A percentile compares a stretch with the other conserved stretches of the same genome.
phyloP scores from a whole-genome alignment of 192 early-diverging fungal species.

The Backusella mclennaniae region DNA sequence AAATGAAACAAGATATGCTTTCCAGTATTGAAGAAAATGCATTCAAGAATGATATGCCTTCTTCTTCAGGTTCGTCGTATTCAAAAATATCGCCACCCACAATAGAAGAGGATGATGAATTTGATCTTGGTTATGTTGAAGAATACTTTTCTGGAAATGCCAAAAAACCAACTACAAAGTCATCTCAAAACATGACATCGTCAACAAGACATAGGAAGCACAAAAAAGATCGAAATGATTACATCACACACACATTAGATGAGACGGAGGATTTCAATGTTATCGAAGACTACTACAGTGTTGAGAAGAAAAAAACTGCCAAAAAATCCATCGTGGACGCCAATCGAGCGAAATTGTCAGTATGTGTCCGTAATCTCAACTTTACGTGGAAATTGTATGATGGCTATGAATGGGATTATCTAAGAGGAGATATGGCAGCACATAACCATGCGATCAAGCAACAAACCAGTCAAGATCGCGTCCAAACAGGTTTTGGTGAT shows the following conservation, averaged over 20 bases:
- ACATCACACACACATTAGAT: conserved; percentile 37
- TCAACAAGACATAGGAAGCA: conserved; percentile 23
- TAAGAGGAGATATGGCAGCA: conserved; percentile 13
- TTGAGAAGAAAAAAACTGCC: conserved; percentile 32
- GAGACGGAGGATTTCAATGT: conserved; percentile 31
- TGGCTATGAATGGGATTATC: conserved; percentile 65
- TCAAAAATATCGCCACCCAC: not conserved
- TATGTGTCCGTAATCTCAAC: conserved; percentile 60
- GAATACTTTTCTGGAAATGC: conserved; percentile 41
- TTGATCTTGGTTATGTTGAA: conserved; percentile 45
- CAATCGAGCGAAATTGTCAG: conserved; percentile 34
- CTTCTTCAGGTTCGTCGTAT: not conserved
- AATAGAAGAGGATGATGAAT: conserved; percentile 13
- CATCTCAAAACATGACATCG: conserved; percentile 9
- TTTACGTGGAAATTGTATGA: conserved; percentile 64
- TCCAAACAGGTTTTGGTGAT: conserved; percentile 6
- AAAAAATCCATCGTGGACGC: conserved; percentile 23
- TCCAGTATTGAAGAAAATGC: conserved; percentile 55
- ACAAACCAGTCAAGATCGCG: not conserved
- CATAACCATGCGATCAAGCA: not conserved
- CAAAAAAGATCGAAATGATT: conserved; percentile 22
- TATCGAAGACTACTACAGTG: conserved; percentile 48
- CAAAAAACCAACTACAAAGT: not conserved
- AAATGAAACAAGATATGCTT: conserved; percentile 27
- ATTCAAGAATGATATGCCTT: conserved; percentile 27